Evolutionary conservation across 345 rosid species (phyloP), one percentile per base, ranked within the genome.

Genomic region (Sisymbrium altissimum): DNA sequence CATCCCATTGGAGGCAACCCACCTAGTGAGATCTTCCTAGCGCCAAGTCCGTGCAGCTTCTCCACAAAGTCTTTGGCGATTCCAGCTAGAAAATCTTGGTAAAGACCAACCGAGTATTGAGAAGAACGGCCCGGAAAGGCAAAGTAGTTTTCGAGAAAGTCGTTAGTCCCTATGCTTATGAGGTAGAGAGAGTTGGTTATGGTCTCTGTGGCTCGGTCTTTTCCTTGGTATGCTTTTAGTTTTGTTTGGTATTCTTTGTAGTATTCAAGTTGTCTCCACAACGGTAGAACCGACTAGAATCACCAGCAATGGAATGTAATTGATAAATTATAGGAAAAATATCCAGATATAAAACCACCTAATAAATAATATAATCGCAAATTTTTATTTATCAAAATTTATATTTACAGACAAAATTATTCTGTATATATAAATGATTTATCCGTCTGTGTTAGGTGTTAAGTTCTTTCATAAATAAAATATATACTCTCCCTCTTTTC

Each of bases 1-100:
- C 91, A 86, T 33, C 91, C 91, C 87, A 86, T 87, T 9, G 88
- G 88, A 65, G 88, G 87, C 61, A 87, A 17, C 10, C 91, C 91
- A 65, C 85, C 85, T 1, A 87, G 54, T n/a, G 88, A 85, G 27
- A 87, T 82, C 71, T 87, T 87, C 9, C 86, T 68, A 10, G 86
- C 91, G 18, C 91, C 91, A 18, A 87, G 82, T 40, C 46, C 75
- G 36, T 83, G 68, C 5, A 87, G 73, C 39, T 68, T 56, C 72
- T 63, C 72, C 12, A 82, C 64, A 77, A 87, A 87, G 40, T 73
- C 78, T 39, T 48, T 76, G 0, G 87, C 86, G 8, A 85, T 82
- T 14, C 67, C 74, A 1, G 72, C 65, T 7, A 86, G 82, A 52
- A 76, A 86, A 67, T 77, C 78, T 67, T 84, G 69, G 80, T 81